Conservation (phyloP, 768 basidiomycete species). For the Phaeotremella fagi region DNA sequence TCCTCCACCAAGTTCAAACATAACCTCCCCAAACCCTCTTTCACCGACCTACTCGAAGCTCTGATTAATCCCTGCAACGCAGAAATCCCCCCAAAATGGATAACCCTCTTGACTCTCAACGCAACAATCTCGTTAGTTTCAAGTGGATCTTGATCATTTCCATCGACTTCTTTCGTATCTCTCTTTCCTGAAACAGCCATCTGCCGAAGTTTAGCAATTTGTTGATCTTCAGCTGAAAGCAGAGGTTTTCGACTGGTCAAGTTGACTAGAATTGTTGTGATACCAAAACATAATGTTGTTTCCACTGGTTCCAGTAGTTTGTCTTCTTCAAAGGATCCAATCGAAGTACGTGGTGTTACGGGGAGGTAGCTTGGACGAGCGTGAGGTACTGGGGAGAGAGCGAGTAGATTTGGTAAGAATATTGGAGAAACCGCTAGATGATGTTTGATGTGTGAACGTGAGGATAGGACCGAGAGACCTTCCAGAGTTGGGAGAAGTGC, state of each 20-base stretch:
- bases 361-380: slow-evolving; percentile 28
- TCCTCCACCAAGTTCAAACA: slow-evolving; percentile 71
- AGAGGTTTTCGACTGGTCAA: slow-evolving; percentile 66
- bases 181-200: slow-evolving; percentile 59
- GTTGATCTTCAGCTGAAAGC: slow-evolving; percentile 72
- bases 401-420: slow-evolving; percentile 52
- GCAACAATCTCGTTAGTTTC: slow-evolving; percentile 68
- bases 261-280: slow-evolving; percentile 70
- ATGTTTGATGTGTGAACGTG: slow-evolving; percentile 62
- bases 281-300: slow-evolving; percentile 65
- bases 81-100: slow-evolving; percentile 62
- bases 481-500: slow-evolving; percentile 67
- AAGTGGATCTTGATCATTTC: slow-evolving; percentile 50
- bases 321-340: slow-evolving; percentile 6
- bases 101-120: slow-evolving; percentile 56
- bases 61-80: slow-evolving; percentile 60
- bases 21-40: slow-evolving; percentile 58
- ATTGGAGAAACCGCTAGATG: slow-evolving; percentile 55
- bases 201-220: slow-evolving; percentile 69
- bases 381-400: slow-evolving; percentile 19
- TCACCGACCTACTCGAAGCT: slow-evolving; percentile 63
- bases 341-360: slow-evolving; percentile 30
- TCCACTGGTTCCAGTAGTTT: slow-evolving; percentile 11
- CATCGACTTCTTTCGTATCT: slow-evolving; percentile 13
- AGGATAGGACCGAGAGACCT: slow-evolving; percentile 76